Conservation (phyloP, 1,284 basidiomycete species). For the Sphaerobolus stellatus region DNA sequence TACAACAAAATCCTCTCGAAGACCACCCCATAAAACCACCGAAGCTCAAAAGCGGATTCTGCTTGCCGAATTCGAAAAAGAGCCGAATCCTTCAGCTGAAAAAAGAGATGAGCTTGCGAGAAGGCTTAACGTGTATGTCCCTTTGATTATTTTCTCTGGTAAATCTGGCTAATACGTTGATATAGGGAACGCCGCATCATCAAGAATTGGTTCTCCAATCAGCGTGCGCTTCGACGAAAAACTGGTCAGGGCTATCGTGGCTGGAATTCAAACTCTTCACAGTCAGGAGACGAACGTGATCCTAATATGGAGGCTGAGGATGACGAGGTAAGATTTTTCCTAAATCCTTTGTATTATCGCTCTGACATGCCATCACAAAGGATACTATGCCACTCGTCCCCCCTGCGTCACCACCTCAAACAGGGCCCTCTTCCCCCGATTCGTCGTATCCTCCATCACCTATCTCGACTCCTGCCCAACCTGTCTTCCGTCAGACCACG, state of each 20-base stretch:
- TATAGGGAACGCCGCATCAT: constrained; percentile 9
- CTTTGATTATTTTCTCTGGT: not conserved
- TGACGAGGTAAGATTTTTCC: no score
- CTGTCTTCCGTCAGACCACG: no score
- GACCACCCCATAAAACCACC: constrained; percentile 11
- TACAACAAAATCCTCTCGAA: not conserved
- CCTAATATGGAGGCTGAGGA: no score
- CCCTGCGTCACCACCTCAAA: no score
- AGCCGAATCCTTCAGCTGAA: constrained; percentile 6
- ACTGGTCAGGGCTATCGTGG: constrained; percentile 1
- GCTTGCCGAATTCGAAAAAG: constrained; percentile 3
- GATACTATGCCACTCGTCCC: no score
- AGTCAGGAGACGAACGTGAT: constrained; percentile 4
- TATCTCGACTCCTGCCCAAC: no score
- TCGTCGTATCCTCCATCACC: no score
- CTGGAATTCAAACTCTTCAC: not conserved
- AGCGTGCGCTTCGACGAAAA: constrained; percentile 4
- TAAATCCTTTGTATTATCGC: no score
- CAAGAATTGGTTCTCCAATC: constrained; percentile 14
- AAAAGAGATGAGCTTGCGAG: constrained; percentile 6
- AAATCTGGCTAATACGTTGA: not conserved
- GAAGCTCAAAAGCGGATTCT: constrained; percentile 10
- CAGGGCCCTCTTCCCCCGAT: no score
- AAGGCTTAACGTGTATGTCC: constrained; percentile 7
- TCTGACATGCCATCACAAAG: no score